A percentile compares a stretch with the other conserved stretches of the same genome.
Evolutionary conservation across 2,329 filamentous ascomycete species (phyloP).

Genomic region (Chaetomiaceae sp.): DNA sequence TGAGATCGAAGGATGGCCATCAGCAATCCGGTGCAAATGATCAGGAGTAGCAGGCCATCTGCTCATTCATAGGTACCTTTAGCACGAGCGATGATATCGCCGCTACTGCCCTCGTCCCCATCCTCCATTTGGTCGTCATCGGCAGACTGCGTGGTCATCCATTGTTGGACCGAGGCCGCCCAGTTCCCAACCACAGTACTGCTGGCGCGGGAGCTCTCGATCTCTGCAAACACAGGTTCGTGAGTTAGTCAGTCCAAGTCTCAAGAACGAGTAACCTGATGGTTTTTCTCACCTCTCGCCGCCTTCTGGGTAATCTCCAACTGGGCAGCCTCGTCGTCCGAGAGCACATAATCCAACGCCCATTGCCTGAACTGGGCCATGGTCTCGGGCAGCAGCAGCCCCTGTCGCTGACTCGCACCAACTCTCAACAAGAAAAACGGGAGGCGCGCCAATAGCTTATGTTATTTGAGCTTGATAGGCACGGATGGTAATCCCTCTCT

Average conservation of each 20-base stretch:
- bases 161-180: conserved; percentile 49
- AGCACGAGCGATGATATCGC: conserved; percentile 48
- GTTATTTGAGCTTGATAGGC: no score
- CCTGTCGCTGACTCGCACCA: no score
- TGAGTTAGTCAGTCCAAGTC: neutral
- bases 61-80: conserved; percentile 35
- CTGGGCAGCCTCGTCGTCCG: conserved; percentile 40
- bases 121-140: conserved; percentile 32
- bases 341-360: conserved; percentile 49
- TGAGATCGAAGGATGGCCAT: conserved; percentile 20
- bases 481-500: no score
- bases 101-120: conserved; percentile 36
- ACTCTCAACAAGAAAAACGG: no score
- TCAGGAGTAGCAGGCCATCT: no score
- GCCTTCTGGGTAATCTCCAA: conserved; percentile 39
- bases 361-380: conserved; percentile 49
- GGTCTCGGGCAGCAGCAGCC: no score
- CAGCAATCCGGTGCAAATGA: no score
- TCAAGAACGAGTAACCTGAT: neutral
- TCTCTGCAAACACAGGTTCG: conserved; percentile 30
- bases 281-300: conserved; percentile 33
- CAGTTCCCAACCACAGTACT: conserved; percentile 46
- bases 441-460: no score
- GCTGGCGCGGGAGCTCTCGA: conserved; percentile 38
- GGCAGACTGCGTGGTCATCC: conserved; percentile 37